phyloP scores from a whole-genome alignment of 805 yeast genomes.

The Kluyveromyces starmeri region DNA sequence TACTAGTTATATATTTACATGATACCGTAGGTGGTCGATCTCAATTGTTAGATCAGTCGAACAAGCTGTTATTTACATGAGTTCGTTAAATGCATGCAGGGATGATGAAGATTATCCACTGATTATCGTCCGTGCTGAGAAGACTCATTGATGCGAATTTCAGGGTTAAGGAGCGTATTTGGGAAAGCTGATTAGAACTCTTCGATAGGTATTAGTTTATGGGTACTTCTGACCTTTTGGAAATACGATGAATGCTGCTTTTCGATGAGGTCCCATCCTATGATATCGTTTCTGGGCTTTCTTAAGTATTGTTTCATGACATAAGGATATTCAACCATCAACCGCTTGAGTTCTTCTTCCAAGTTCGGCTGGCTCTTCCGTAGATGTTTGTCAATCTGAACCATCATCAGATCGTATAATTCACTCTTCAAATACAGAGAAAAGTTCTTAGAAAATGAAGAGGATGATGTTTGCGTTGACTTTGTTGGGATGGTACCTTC shows the following conservation, averaged over 20 bases:
- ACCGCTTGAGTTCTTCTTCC: slow-evolving; percentile 11
- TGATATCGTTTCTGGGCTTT: slow-evolving; percentile 16
- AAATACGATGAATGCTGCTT: slow-evolving; percentile 12
- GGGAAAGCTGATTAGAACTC: slow-evolving; percentile 8
- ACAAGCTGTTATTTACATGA: not conserved
- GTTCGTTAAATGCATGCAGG: no score
- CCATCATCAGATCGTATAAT: slow-evolving; percentile 8
- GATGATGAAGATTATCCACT: no score
- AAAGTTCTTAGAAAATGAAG: slow-evolving; percentile 11
- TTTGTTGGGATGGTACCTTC: not conserved
- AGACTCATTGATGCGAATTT: no score
- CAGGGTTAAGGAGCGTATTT: no score
- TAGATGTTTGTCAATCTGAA: slow-evolving; percentile 20
- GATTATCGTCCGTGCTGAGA: no score
- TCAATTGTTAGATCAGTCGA: not conserved
- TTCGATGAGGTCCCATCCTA: slow-evolving; percentile 20
- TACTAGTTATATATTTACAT: no score
- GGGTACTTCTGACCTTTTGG: slow-evolving; percentile 12
- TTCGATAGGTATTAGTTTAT: slow-evolving; percentile 9
- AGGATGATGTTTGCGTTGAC: slow-evolving; percentile 12
- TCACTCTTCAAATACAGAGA: slow-evolving; percentile 22
- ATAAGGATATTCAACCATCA: slow-evolving; percentile 24
- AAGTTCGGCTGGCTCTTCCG: slow-evolving; percentile 12
- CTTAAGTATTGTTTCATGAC: slow-evolving; percentile 26
- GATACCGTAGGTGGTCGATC: no score